These are phyloP conservation scores for Fistulina hepatica DNA, from an alignment of 1,284 basidiomycete species.

Conservation along the genomic window DNA sequence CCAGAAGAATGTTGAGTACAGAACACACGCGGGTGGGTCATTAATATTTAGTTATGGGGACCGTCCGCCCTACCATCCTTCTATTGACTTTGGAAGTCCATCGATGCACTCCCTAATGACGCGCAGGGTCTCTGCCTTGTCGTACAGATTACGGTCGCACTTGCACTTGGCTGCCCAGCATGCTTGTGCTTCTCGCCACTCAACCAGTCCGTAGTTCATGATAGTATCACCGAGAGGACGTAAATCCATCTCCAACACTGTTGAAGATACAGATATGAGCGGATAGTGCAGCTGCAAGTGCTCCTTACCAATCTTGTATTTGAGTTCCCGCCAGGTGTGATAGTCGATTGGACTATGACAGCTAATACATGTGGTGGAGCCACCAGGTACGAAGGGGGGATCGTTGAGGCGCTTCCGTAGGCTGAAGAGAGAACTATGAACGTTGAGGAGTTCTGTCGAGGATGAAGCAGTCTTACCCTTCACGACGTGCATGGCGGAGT, in stretches of 20 bases:
- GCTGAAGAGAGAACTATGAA: conserved; percentile 9
- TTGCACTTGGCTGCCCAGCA: conserved; percentile 41
- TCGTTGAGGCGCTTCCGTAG: conserved; percentile 39
- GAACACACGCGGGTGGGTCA: neutral
- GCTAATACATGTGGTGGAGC: conserved; percentile 30
- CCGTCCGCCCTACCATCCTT: too few species aligned
- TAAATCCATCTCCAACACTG: conserved; percentile 41
- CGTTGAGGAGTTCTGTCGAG: neutral
- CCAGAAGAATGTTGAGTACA: neutral
- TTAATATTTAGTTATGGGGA: too few species aligned
- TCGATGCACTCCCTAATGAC: conserved; percentile 44
- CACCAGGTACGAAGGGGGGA: conserved; percentile 46
- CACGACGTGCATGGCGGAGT: conserved; percentile 40
- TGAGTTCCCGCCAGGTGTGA: conserved; percentile 52
- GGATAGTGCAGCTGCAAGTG: too few species aligned
- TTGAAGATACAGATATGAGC: too few species aligned
- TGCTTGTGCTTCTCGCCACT: conserved; percentile 44
- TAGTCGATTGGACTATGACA: conserved; percentile 42
- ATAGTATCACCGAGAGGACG: conserved; percentile 50
- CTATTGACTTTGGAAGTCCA: conserved; percentile 32
- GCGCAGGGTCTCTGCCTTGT: conserved; percentile 41
- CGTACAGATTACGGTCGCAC: conserved; percentile 43
- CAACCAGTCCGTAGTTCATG: conserved; percentile 32
- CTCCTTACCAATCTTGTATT: conserved; percentile 41
- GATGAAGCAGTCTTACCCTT: conserved; percentile 22